Evolutionary conservation across 2,329 filamentous ascomycete genomes (phyloP), one percentile per base, ranked within the genome.

Genomic region (Falciphora oryzae): DNA sequence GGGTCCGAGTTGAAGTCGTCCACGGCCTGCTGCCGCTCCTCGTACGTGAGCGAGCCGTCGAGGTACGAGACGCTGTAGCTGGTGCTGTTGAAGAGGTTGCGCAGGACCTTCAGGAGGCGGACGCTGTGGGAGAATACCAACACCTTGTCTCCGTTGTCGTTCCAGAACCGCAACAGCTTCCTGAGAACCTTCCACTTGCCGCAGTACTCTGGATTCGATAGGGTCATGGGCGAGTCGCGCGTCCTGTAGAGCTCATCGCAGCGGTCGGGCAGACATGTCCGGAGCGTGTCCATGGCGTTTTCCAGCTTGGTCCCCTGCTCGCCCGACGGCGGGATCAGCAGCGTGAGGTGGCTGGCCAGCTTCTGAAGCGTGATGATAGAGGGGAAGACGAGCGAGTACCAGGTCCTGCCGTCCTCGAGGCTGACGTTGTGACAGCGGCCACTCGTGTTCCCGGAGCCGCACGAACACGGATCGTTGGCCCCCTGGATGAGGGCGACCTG

Each of bases 121-220:
- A 98, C 93, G 66, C 90, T 96, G 72, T 98, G 93, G 0, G 92
- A 96, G 75, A 99, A 99, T 2, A 99, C 89, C 0, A 99, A 83
- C 0, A 97, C 95, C 75, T 98, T 99, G 77, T 97, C 93, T 18
- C 92, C 92, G 71, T 90, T 93, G 18, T 85, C 81, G 73, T 97
- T 86, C 95, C 95, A 99, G 75, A 95, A 94, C 64, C 88, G 89
- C 8, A 99, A 83, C 4, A 99, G 80, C 70, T 92, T 93, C 74
- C 89, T 91, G 35, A 99, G 76, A 1, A 99, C 87, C 72, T 92
- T 93, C 95, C 95, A 99, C 76, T 99, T 99, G 4, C 95, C 95
- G 72, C 95, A 99, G 69, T 93, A 97, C 65, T 96, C 90, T 0
- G 92, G 89, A 70, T 97, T 93, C 1, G 93, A 89, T 62, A 93